Conservation (phyloP, 345 rosid genomes). For the Jatropha curcas region DNA sequence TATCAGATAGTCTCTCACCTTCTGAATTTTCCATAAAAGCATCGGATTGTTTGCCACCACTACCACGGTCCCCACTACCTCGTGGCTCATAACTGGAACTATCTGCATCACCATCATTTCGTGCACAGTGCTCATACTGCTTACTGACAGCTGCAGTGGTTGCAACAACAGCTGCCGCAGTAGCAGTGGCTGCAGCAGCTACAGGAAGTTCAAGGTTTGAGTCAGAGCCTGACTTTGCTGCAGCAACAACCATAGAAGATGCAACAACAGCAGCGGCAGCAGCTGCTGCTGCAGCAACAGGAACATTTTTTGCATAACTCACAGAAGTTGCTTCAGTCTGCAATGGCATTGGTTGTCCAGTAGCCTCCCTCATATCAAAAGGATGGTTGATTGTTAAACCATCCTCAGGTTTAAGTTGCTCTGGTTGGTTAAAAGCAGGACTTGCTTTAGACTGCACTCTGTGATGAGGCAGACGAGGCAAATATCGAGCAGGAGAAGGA, state of each 20-base stretch:
- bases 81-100: conserved; percentile 45
- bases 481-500: conserved; percentile 42
- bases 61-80: conserved; percentile 32
- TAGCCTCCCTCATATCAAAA: conserved; percentile 35
- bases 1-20: conserved; percentile 63
- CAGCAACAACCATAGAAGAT: conserved; percentile 94
- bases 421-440: conserved; percentile 31
- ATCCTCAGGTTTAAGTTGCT: conserved; percentile 44
- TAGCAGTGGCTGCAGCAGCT: conserved; percentile 93
- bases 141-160: conserved; percentile 74
- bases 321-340: conserved; percentile 50
- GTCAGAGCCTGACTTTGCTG: conserved; percentile 61
- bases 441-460: conserved; percentile 39
- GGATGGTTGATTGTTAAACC: conserved; percentile 34
- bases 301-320: conserved; percentile 58
- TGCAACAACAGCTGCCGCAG: conserved; percentile 90
- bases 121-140: conserved; percentile 57
- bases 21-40: conserved; percentile 42
- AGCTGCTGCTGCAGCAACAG: conserved; percentile 77
- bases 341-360: conserved; percentile 36
- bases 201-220: conserved; percentile 78
- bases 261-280: conserved; percentile 97
- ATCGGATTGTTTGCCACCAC: conserved; percentile 43
- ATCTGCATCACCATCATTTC: conserved; percentile 57
- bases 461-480: conserved; percentile 69